These are phyloP conservation scores for Pichia sorboxylosa DNA, from an alignment of 1,139 yeast species.

Conservation along the genomic window DNA sequence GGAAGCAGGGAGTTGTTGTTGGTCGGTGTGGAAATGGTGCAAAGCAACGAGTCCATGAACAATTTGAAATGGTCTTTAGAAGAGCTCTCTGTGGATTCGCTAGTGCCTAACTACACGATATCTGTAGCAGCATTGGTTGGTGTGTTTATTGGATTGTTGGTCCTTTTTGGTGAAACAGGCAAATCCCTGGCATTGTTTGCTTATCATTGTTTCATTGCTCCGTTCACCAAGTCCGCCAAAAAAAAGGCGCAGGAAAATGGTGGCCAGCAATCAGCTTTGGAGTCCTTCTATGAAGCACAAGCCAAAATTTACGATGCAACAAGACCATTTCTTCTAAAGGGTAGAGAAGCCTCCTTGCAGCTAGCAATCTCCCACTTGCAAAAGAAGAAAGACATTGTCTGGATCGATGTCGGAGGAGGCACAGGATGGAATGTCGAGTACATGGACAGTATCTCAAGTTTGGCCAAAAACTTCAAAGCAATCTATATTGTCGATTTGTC, in stretches of 20 bases:
- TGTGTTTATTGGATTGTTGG: no score
- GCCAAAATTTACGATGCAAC: conserved; percentile 68
- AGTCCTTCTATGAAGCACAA: conserved; percentile 62
- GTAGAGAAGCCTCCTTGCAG: conserved; percentile 54
- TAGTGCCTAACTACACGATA: no score
- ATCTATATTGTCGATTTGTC: conserved; percentile 66
- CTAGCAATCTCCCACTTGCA: conserved; percentile 46
- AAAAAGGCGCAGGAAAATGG: conserved; percentile 28
- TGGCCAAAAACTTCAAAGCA: conserved; percentile 42
- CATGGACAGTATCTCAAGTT: conserved; percentile 48
- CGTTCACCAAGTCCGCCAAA: conserved; percentile 37
- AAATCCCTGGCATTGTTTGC: conserved; percentile 21
- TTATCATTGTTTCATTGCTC: conserved; percentile 57
- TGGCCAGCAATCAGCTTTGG: conserved; percentile 58
- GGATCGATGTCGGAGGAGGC: conserved; percentile 85
- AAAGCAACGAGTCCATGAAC: no score
- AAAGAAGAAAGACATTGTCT: conserved; percentile 38
- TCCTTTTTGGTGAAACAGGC: no score
- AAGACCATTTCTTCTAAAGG: conserved; percentile 52
- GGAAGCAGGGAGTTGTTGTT: no score
- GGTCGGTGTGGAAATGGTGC: no score
- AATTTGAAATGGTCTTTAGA: no score
- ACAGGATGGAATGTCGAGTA: conserved; percentile 74
- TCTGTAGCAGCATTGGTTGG: no score
- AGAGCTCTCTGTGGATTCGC: no score